These are phyloP conservation scores for Microthlaspi erraticum DNA, from an alignment of 345 rosid species.

Conservation along the genomic window DNA sequence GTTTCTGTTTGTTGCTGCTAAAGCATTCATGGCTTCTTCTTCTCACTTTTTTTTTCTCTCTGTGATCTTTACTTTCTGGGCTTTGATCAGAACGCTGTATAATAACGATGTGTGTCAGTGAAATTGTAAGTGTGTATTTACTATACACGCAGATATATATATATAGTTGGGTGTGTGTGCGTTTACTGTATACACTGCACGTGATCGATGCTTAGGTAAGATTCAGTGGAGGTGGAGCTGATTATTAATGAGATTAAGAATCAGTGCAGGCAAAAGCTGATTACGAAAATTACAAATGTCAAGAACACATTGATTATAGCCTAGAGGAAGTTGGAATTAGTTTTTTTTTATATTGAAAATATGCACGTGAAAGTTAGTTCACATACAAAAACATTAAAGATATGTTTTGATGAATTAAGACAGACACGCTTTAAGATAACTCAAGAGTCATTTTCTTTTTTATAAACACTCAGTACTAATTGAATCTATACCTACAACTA, in stretches of 20 bases:
- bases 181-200: slow-evolving; percentile 26
- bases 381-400: neutral
- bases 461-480: neutral
- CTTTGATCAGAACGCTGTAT: slow-evolving; percentile 34
- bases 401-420: neutral
- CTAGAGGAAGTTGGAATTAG: neutral
- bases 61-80: neutral
- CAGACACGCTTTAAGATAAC: slow-evolving; percentile 17
- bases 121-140: neutral
- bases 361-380: too few relatives aligned
- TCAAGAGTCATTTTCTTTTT: slow-evolving; percentile 16
- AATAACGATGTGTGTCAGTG: slow-evolving; percentile 19
- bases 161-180: slow-evolving; percentile 5
- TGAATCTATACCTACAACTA: neutral
- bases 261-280: slow-evolving; percentile 7
- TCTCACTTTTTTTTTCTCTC: neutral
- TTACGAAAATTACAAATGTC: neutral
- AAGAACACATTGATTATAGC: neutral
- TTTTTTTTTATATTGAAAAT: too few relatives aligned
- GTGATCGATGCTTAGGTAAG: slow-evolving; percentile 45
- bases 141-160: slow-evolving; percentile 2
- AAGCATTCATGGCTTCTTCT: slow-evolving; percentile 76
- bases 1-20: slow-evolving; percentile 96
- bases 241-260: neutral
- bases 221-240: slow-evolving; percentile 46